Evolutionary conservation across 1,284 basidiomycete genomes (phyloP).

Genomic region (Ceratobasidium sp.): DNA sequence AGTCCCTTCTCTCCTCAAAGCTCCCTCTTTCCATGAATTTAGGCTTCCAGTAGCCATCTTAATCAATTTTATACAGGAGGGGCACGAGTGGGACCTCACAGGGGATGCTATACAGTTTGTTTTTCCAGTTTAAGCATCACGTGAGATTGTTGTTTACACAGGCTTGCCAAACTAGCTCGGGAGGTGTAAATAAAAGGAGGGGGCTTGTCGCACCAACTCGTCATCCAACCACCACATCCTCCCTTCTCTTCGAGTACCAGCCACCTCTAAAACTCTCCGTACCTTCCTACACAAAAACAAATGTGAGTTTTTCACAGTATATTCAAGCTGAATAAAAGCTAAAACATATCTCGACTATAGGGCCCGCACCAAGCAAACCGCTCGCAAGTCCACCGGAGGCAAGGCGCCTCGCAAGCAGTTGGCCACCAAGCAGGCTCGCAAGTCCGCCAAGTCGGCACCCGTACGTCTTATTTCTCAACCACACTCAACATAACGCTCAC

Average conservation of each 20-base stretch:
- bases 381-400: constrained; percentile 86
- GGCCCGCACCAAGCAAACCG: constrained; percentile 67
- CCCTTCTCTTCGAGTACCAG: constrained; percentile 9
- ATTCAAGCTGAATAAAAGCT: background rate
- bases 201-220: background rate
- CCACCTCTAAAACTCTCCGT: background rate
- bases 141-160: constrained; percentile 30
- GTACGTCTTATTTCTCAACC: constrained; percentile 47
- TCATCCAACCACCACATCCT: constrained; percentile 30
- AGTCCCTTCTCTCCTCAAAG: background rate
- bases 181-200: constrained; percentile 18
- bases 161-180: constrained; percentile 8
- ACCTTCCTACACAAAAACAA: background rate
- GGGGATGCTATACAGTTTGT: background rate
- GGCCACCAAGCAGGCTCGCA: constrained; percentile 77
- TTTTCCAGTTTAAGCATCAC: constrained; percentile 3
- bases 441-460: constrained; percentile 59
- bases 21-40: too few species aligned
- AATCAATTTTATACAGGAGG: background rate
- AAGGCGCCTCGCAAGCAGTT: constrained; percentile 91
- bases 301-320: constrained; percentile 14
- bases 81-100: background rate
- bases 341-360: background rate
- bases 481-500: constrained; percentile 1
- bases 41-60: too few species aligned